Evolutionary conservation across 805 yeast genomes (phyloP).

Genomic region (Candida namnaoensis): DNA sequence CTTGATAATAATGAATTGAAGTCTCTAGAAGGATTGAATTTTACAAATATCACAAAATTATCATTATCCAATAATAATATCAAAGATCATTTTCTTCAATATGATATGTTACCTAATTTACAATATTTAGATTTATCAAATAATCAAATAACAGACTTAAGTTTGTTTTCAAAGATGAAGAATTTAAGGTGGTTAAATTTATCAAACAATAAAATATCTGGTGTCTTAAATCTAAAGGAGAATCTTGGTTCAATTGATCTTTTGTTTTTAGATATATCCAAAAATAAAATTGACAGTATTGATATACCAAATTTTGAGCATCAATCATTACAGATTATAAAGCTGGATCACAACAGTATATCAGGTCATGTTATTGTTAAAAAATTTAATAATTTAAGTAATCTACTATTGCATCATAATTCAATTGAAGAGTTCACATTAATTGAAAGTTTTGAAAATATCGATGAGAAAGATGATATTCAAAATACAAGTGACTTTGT

Average conservation of each 20-base stretch:
- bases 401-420: slow-evolving; percentile 1
- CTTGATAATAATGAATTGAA: slow-evolving; percentile 9
- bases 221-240: slow-evolving; percentile 26
- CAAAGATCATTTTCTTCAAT: slow-evolving; percentile 11
- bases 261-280: slow-evolving; percentile 21
- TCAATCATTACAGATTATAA: slow-evolving; percentile 7
- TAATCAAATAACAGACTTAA: slow-evolving; percentile 28
- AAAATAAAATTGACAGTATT: slow-evolving; percentile 22
- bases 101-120: slow-evolving; percentile 13
- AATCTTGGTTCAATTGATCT: slow-evolving; percentile 15
- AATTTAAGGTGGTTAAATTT: slow-evolving; percentile 17
- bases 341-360: slow-evolving; percentile 5
- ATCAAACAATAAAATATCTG: slow-evolving; percentile 24
- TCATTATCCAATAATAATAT: slow-evolving; percentile 10
- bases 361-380: slow-evolving; percentile 1
- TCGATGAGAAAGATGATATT: background rate
- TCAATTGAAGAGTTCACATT: slow-evolving; percentile 3
- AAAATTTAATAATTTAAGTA: background rate
- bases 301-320: slow-evolving; percentile 3
- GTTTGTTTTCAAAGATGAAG: slow-evolving; percentile 16
- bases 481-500: background rate
- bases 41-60: slow-evolving; percentile 4
- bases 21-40: slow-evolving; percentile 14
- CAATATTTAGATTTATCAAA: slow-evolving; percentile 25
- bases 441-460: background rate